phyloP scores from a whole-genome alignment of 305 asterid genomes.

The Ajuga reptans region DNA sequence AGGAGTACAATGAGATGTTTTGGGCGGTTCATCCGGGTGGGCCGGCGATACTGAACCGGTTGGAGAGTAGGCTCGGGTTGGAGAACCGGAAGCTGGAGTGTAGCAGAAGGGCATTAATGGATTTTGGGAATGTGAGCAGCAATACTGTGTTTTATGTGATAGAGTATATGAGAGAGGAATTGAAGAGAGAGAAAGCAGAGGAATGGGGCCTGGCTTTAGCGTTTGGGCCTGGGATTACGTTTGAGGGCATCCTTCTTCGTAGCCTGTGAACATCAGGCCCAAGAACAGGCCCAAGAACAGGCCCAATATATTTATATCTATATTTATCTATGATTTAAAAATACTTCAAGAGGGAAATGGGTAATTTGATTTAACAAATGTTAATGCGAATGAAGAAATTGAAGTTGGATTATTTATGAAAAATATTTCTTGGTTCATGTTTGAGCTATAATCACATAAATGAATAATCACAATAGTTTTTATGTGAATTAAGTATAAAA shows the following conservation, averaged over 20 bases:
- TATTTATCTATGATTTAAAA: too few species aligned
- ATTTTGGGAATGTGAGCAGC: constrained; percentile 85
- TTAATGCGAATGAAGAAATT: not conserved
- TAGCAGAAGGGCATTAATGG: constrained; percentile 82
- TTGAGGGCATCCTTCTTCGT: constrained; percentile 85
- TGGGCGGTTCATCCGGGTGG: constrained; percentile 99
- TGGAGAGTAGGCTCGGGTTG: constrained; percentile 50
- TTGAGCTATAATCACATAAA: too few species aligned
- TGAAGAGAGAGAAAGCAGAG: constrained; percentile 37
- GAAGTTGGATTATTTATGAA: not conserved
- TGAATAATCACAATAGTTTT: too few species aligned
- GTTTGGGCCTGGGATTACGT: constrained; percentile 88
- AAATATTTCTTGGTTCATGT: not conserved
- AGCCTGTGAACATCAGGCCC: constrained; percentile 28
- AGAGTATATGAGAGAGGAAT: constrained; percentile 72
- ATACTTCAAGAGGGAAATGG: too few species aligned
- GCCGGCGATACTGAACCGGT: constrained; percentile 73
- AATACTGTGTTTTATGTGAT: constrained; percentile 77
- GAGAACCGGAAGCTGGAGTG: constrained; percentile 47
- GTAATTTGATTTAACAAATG: not conserved
- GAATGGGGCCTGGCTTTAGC: constrained; percentile 93
- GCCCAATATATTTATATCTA: too few species aligned
- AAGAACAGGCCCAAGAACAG: too few species aligned
- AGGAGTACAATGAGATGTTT: constrained; percentile 50
- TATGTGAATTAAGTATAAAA: too few species aligned